These are phyloP conservation scores for Epithele typhae DNA, from an alignment of 768 basidiomycete species.

Conservation along the genomic window DNA sequence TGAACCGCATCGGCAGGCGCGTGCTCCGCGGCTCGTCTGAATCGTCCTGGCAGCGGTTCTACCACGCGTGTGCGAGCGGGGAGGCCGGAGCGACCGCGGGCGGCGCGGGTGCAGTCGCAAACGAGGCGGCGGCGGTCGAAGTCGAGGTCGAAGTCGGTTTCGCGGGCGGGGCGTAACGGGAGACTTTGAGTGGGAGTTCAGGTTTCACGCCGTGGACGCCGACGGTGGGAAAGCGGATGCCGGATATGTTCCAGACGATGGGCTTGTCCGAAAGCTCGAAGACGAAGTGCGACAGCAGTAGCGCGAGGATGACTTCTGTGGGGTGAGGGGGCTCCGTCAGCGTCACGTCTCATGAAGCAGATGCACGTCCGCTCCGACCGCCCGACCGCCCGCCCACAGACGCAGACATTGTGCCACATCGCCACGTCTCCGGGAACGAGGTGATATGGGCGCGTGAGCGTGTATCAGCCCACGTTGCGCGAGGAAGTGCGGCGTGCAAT, in stretches of 20 bases:
- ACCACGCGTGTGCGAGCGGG: too few relatives aligned
- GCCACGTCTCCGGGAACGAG: too few relatives aligned
- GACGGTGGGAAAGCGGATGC: slow-evolving; percentile 25
- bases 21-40: neutral
- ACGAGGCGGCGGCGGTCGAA: neutral
- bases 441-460: too few relatives aligned
- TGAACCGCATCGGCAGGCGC: too few relatives aligned
- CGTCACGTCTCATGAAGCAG: neutral
- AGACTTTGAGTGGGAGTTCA: slow-evolving; percentile 23
- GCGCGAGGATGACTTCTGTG: slow-evolving; percentile 26
- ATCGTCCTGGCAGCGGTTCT: neutral
- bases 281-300: slow-evolving; percentile 22
- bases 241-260: slow-evolving; percentile 27
- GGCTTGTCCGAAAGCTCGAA: slow-evolving; percentile 23
- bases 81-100: too few relatives aligned
- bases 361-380: too few relatives aligned
- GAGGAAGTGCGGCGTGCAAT: too few relatives aligned
- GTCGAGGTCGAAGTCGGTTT: neutral
- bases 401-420: too few relatives aligned
- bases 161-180: neutral
- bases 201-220: slow-evolving; percentile 15
- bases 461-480: too few relatives aligned
- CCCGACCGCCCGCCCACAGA: too few relatives aligned
- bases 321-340: neutral
- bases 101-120: neutral